phyloP scores from a whole-genome alignment of 2,329 filamentous ascomycete species.

The Triangularia setosa region DNA sequence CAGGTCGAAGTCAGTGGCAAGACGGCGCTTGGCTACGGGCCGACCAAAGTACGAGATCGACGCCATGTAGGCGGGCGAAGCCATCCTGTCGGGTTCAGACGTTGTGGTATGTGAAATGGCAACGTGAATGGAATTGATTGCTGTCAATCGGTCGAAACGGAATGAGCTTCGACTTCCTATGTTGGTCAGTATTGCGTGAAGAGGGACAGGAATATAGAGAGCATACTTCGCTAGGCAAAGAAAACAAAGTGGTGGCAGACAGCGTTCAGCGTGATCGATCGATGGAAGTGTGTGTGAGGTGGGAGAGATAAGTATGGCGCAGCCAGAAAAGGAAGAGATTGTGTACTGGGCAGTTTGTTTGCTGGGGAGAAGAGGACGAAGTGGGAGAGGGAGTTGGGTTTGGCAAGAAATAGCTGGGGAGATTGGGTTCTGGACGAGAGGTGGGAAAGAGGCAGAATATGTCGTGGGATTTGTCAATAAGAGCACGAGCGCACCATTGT shows the following conservation, averaged over 20 bases:
- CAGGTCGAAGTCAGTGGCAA: conserved; percentile 20
- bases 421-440: not conserved
- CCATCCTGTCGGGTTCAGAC: conserved; percentile 12
- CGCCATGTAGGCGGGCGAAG: conserved; percentile 9
- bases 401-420: not conserved
- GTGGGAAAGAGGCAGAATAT: not conserved
- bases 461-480: not conserved
- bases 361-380: not conserved
- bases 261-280: not conserved
- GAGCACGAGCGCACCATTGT: not conserved
- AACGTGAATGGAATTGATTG: not conserved
- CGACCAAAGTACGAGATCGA: conserved; percentile 16
- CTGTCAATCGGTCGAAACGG: not conserved
- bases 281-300: not conserved
- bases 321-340: not conserved
- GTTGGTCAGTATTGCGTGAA: not conserved
- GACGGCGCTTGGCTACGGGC: conserved; percentile 16
- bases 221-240: not conserved
- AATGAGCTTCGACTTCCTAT: not conserved
- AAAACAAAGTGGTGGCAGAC: not conserved
- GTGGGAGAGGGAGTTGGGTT: not conserved
- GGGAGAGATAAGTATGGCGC: not conserved
- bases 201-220: not conserved
- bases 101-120: not conserved
- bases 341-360: not conserved